Conservation (phyloP, 768 basidiomycete species). For the Podaxis sp. region DNA sequence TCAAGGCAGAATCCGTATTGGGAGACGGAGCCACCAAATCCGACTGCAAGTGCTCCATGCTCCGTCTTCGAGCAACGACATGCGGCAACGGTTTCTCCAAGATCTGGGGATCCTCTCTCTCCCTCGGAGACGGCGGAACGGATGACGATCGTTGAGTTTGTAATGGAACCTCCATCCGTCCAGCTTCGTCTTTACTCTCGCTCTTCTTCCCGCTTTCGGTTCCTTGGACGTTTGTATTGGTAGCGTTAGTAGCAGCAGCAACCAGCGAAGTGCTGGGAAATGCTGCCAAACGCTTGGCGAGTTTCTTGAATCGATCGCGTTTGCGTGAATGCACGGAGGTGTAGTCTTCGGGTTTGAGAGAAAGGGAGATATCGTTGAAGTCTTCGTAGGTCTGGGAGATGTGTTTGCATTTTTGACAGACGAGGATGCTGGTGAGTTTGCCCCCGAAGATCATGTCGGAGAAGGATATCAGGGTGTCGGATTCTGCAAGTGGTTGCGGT, state of each 20-base stretch:
- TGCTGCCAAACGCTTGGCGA: slow-evolving; percentile 63
- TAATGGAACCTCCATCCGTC: neutral
- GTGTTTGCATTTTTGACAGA: slow-evolving; percentile 93
- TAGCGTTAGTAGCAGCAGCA: neutral
- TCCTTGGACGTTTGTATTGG: neutral
- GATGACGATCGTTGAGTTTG: slow-evolving; percentile 16
- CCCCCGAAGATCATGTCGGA: slow-evolving; percentile 92
- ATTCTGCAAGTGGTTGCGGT: slow-evolving; percentile 17
- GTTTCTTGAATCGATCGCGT: slow-evolving; percentile 72
- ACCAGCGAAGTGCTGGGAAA: slow-evolving; percentile 27
- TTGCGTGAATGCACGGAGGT: slow-evolving; percentile 54
- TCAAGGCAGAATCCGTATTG: neutral
- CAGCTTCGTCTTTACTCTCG: neutral
- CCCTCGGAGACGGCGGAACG: slow-evolving; percentile 19
- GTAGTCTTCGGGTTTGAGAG: slow-evolving; percentile 83
- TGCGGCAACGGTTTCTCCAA: slow-evolving; percentile 12
- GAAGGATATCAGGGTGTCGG: slow-evolving; percentile 62
- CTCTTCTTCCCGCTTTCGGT: neutral
- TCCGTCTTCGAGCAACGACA: slow-evolving; percentile 14
- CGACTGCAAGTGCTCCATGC: slow-evolving; percentile 15
- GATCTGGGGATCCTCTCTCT: slow-evolving; percentile 18
- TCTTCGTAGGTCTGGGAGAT: slow-evolving; percentile 92
- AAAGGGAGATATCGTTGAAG: slow-evolving; percentile 91
- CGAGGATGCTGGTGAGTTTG: slow-evolving; percentile 83
- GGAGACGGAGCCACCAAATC: neutral